Base-by-base conservation (phyloP, 257 asterid species). In the Nicotiana tomentosiformis region DNA sequence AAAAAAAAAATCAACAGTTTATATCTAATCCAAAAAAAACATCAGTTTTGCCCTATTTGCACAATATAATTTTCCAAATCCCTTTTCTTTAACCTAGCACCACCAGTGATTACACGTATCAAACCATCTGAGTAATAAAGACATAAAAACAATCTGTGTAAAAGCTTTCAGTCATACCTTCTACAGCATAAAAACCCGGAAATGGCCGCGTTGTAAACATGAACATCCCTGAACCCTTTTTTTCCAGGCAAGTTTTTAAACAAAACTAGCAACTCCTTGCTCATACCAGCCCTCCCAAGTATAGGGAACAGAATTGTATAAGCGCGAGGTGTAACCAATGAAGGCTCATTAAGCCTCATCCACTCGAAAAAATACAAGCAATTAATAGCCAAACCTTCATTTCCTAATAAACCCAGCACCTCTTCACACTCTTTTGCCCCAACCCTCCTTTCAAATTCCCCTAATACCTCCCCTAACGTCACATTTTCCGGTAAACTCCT, bases 311-410 rank as follows among this genome's bases (percentile, higher is more conserved):
- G 51, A 87, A 92, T 84, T 0, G 95, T 88, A 85, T 92, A 94
- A 2, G 95, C 90, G 85, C 91, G 87, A 2, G 98, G 97, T 15
- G 97, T 85, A 32, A 93, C 93, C 91, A 94, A 82, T 80, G 89
- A 86, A 57, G 91, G 95, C 87, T 93, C 98, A 18, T 83, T 91
- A 90, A 90, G 82, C 29, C 98, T 91, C 97, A 94, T 94, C 99
- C 99, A 96, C 85, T 96, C 98, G 32, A 90, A 94, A 60, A 96
- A 93, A 74, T 96, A 90, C 94, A 94, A 77, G 88, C 98, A 91
- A 15, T 82, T 81, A 85, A 86, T 89, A 66, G 84, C 87, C 86
- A 89, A 86, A 29, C 92, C 95, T 79, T 91, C 92, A 64, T 88
- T 91, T 15, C 90, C 95, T 89, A 96, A 69, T 64, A 82, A 82